Conservation (phyloP, 2,329 filamentous ascomycete species). For the Diaporthe longicolla region DNA sequence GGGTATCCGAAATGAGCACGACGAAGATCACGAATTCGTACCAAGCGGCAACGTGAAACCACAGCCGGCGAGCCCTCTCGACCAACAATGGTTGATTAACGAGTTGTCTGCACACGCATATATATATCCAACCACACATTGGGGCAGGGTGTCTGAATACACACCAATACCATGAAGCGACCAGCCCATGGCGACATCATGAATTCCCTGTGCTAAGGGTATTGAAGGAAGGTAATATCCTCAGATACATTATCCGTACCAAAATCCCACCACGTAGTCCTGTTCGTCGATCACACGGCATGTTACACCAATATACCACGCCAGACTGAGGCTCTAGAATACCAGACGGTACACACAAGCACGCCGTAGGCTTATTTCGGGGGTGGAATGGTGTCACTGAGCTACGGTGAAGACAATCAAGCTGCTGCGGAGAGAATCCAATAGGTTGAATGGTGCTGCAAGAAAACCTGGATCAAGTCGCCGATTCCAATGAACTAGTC, state of each 20-base stretch:
- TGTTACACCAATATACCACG: constrained; percentile 5
- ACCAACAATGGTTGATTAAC: background rate
- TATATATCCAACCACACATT: background rate
- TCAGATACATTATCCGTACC: constrained; percentile 15
- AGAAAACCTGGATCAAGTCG: background rate
- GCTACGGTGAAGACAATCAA: too few species aligned
- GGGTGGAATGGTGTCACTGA: too few species aligned
- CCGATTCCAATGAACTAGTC: background rate
- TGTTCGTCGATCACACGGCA: background rate
- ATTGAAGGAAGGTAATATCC: constrained; percentile 1
- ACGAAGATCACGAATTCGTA: background rate
- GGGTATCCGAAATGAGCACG: background rate
- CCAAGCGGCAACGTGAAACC: background rate
- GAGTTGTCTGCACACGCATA: background rate
- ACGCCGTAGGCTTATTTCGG: too few species aligned
- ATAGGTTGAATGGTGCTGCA: background rate
- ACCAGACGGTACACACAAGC: background rate
- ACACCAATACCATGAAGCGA: background rate
- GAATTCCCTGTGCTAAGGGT: background rate
- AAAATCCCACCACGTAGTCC: background rate
- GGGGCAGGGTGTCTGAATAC: background rate
- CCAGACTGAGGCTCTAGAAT: background rate
- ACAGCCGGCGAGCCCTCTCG: background rate
- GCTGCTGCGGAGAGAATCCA: too few species aligned
- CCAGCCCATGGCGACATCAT: background rate